Evolutionary conservation across 768 basidiomycete genomes (phyloP), one percentile per base, ranked within the genome.

Genomic region (Lentinula guzmanii): DNA sequence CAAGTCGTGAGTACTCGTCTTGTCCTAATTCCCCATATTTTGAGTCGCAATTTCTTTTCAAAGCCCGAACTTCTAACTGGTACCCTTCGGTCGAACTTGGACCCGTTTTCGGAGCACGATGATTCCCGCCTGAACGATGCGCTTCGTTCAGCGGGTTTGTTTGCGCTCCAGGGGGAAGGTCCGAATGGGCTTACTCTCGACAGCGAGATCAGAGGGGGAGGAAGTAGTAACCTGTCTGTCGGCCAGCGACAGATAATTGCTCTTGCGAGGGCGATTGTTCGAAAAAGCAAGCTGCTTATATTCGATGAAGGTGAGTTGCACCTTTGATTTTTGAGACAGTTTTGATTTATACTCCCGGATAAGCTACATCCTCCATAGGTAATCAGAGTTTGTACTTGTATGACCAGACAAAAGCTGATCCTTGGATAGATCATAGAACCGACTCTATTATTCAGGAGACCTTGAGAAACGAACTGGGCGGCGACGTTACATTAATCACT

Each of bases 161-260:
- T 75, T 50, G 72, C 80, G 5, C 63, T 78, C 39, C 72, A 78
- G 66, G 66, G 66, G 48, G 74, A 75, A 68, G 73, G 81, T 72
- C 69, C 84, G 80, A 62, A 82, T 71, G 58, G 77, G 74, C 71
- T 82, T 37, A 77, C 74, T 9, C 68, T 85, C 31, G 81, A 85
- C 58, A 80, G 73, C 24, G 63, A 65, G 11, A 74, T 84, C 24
- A 67, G 77, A 8, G 75, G 75, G 3, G 87, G 87, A 5, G 90
- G 90, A 5, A 56, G 78, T 21, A 92, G 78, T 18, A 92, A 92
- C 68, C 82, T 92, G 64, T 89, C 87, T 1, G 85, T 89, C 46
- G 91, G 91, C 24, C 89, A 92, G 67, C 72, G 89, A 9, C 90
- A 92, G 66, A 79, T 88, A 52, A 78, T 88, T 52, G 85, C 85